Evolutionary conservation across 352 stramenopile species (phyloP).

Genomic region (Halophytophthora polymorphica): DNA sequence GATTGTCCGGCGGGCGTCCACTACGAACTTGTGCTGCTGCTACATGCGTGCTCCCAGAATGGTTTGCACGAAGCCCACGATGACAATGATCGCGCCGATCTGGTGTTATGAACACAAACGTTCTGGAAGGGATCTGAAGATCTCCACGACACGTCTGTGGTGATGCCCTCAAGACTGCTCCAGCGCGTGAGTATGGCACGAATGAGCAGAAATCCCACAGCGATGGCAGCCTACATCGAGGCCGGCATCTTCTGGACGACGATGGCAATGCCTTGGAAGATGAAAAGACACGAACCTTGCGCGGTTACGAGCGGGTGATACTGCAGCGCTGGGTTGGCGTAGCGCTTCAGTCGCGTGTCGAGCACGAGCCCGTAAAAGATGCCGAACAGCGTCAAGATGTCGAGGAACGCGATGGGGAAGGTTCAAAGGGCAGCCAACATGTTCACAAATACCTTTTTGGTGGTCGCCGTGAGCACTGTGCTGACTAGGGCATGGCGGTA

Average conservation of each 20-base stretch:
- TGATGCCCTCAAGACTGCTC: slow-evolving; percentile 11
- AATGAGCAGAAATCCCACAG: slow-evolving; percentile 10
- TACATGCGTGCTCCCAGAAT: slow-evolving; percentile 10
- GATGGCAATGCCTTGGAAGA: slow-evolving; percentile 12
- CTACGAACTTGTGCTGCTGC: slow-evolving; percentile 12
- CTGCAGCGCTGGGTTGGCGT: background rate
- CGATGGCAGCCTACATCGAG: background rate
- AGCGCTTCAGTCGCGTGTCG: background rate
- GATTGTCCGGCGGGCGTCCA: slow-evolving; percentile 3
- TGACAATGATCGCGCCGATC: slow-evolving; percentile 3
- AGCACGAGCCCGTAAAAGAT: slow-evolving; percentile 9
- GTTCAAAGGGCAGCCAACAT: slow-evolving; percentile 6
- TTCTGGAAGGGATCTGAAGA: slow-evolving; percentile 19
- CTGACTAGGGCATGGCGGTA: slow-evolving; percentile 6
- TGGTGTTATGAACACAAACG: slow-evolving; percentile 12
- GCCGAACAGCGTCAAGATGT: slow-evolving; percentile 1
- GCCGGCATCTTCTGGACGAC: slow-evolving; percentile 4
- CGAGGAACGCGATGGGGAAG: slow-evolving; percentile 13
- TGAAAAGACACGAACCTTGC: slow-evolving; percentile 10
- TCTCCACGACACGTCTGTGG: slow-evolving; percentile 14
- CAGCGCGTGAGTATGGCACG: slow-evolving; percentile 11
- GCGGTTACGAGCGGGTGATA: slow-evolving; percentile 8
- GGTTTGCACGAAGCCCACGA: slow-evolving; percentile 4
- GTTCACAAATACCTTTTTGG: slow-evolving; percentile 8
- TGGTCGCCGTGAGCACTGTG: slow-evolving; percentile 2